A percentile compares a stretch with the other conserved stretches of the same genome.
These are phyloP conservation scores for Suhomyces faveliae DNA, from an alignment of 805 yeast species.

Conservation along the genomic window DNA sequence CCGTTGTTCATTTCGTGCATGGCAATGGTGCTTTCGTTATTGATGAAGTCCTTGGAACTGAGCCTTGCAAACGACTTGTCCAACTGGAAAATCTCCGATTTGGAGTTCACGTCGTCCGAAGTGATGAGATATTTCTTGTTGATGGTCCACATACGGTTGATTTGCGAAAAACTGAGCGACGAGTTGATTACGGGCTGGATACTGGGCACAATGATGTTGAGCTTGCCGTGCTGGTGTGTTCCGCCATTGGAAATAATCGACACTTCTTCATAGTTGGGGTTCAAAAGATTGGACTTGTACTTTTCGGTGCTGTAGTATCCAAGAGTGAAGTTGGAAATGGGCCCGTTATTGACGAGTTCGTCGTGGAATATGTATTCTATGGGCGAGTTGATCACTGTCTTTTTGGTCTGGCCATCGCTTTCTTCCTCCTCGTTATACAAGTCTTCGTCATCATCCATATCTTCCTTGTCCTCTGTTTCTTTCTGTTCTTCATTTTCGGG, in stretches of 20 bases:
- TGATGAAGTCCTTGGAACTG: conserved; percentile 60
- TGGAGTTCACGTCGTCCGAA: conserved; percentile 61
- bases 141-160: conserved; percentile 74
- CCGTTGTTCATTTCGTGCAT: conserved; percentile 60
- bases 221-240: conserved; percentile 48
- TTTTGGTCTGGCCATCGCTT: conserved; percentile 12
- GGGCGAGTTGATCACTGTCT: conserved; percentile 2
- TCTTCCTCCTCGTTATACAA: conserved; percentile 35
- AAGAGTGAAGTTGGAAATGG: conserved; percentile 63
- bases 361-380: conserved; percentile 37
- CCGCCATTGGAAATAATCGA: conserved; percentile 75
- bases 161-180: conserved; percentile 68
- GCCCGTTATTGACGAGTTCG: conserved; percentile 64
- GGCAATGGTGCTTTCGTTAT: conserved; percentile 61
- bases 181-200: conserved; percentile 67
- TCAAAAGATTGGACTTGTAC: conserved; percentile 58
- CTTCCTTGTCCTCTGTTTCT: conserved; percentile 6
- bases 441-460: conserved; percentile 39
- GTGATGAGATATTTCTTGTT: conserved; percentile 64
- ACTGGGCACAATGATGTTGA: conserved; percentile 65
- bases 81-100: conserved; percentile 68
- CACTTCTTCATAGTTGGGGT: conserved; percentile 65
- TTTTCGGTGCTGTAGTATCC: conserved; percentile 59
- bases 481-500: conserved; percentile 2
- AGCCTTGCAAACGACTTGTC: conserved; percentile 60